Conservation (phyloP, 768 basidiomycete genomes). For the Agaricus subrufescens region DNA sequence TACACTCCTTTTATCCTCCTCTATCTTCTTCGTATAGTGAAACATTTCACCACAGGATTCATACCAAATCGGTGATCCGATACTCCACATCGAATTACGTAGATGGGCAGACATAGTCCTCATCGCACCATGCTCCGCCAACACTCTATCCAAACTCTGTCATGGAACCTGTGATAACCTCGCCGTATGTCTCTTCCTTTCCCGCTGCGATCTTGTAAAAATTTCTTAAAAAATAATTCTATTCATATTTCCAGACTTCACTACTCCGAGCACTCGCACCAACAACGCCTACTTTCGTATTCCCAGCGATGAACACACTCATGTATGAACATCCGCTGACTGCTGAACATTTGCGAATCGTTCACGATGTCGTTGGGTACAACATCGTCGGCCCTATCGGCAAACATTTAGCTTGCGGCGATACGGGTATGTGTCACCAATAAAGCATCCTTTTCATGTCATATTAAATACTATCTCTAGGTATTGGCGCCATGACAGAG, state of each 20-base stretch:
- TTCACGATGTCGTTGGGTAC: conserved; percentile 76
- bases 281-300: conserved; percentile 81
- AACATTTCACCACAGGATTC: not conserved
- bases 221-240: not conserved
- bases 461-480: conserved; percentile 31
- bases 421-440: conserved; percentile 56
- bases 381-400: conserved; percentile 82
- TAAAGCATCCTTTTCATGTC: not conserved
- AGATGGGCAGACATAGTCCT: conserved; percentile 96
- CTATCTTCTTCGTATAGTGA: not conserved
- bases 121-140: conserved; percentile 95
- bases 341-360: conserved; percentile 69
- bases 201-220: not conserved
- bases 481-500: conserved; percentile 93
- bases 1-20: not conserved
- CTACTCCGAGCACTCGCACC: conserved; percentile 82
- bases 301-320: conserved; percentile 98
- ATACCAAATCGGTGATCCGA: conserved; percentile 82
- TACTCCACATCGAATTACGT: conserved; percentile 92
- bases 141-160: conserved; percentile 91
- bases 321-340: conserved; percentile 98
- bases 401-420: conserved; percentile 88
- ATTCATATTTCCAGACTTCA: conserved; percentile 46
- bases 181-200: conserved; percentile 42
- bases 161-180: conserved; percentile 89